These are phyloP conservation scores for Stagonosporopsis cucurbitacearum DNA, from an alignment of 2,329 filamentous ascomycete species.

Conservation along the genomic window DNA sequence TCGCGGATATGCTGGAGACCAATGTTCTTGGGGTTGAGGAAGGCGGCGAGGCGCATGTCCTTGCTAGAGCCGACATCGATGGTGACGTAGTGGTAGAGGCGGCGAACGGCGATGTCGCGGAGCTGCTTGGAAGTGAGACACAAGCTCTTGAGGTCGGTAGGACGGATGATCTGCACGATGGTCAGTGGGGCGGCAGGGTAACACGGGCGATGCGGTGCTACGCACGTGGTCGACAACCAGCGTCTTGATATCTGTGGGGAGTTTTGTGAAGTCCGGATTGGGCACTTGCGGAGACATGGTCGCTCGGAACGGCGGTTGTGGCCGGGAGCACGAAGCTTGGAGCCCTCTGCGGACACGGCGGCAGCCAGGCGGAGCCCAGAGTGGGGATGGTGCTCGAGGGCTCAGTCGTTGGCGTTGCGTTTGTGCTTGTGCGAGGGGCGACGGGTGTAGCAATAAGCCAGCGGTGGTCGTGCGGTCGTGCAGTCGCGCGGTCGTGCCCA, in stretches of 20 bases:
- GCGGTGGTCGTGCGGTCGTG: neutral
- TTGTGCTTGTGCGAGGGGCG: neutral
- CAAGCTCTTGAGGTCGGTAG: conserved; percentile 56
- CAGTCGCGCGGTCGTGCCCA: no score
- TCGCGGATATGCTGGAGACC: conserved; percentile 56
- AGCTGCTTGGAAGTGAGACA: conserved; percentile 57
- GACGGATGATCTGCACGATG: conserved; percentile 49
- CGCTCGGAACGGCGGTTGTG: neutral
- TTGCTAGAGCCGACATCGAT: conserved; percentile 55
- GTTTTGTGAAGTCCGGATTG: conserved; percentile 36
- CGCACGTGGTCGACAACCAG: conserved; percentile 49
- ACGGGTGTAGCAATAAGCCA: neutral
- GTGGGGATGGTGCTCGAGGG: neutral
- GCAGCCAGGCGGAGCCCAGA: conserved; percentile 2
- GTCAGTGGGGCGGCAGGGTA: conserved; percentile 3
- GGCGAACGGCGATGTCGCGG: conserved; percentile 54
- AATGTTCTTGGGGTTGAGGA: conserved; percentile 56
- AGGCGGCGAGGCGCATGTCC: conserved; percentile 53
- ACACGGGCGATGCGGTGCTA: conserved; percentile 3
- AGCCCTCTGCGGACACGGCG: conserved; percentile 1
- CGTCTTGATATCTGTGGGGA: conserved; percentile 50
- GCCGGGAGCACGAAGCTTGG: neutral
- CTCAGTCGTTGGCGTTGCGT: neutral
- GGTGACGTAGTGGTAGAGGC: conserved; percentile 55
- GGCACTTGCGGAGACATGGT: conserved; percentile 33